Conservation (phyloP, 2,329 filamentous ascomycete species). For the Neofusicoccum umdonicola region DNA sequence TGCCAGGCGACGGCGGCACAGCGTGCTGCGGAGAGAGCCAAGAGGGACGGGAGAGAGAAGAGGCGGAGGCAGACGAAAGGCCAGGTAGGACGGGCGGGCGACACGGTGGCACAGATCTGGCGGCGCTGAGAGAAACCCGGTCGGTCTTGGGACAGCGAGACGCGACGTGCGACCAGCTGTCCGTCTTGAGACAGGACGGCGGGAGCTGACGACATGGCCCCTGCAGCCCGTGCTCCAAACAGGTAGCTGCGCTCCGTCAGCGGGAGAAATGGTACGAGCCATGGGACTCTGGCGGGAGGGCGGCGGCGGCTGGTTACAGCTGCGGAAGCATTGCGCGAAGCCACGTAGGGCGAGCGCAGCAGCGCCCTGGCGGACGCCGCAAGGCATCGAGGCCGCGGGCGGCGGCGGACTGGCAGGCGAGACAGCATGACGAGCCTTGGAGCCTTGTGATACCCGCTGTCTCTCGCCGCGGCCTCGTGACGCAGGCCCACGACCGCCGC, state of each 20-base stretch:
- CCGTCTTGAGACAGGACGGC: neutral
- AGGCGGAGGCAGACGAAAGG: neutral
- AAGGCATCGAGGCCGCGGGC: too few relatives aligned
- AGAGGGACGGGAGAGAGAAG: neutral
- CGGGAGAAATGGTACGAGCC: neutral
- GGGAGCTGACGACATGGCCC: neutral
- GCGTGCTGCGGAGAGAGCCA: neutral
- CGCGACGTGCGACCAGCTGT: neutral
- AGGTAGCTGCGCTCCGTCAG: neutral
- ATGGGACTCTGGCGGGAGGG: neutral
- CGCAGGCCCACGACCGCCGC: neutral
- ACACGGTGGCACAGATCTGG: neutral
- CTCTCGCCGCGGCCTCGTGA: neutral
- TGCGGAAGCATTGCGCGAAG: neutral
- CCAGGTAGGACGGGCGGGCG: neutral
- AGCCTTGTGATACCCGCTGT: neutral
- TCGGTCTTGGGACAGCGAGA: neutral
- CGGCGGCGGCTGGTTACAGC: too few relatives aligned
- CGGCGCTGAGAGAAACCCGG: too few relatives aligned
- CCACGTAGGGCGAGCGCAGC: neutral
- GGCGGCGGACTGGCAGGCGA: neutral
- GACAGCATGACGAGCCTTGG: slow-evolving; percentile 1
- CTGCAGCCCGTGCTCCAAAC: neutral
- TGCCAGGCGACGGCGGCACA: neutral
- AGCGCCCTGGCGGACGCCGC: too few relatives aligned